Base-by-base conservation (phyloP, 2,329 filamentous ascomycete species). In the Hypoxylon sp. region DNA sequence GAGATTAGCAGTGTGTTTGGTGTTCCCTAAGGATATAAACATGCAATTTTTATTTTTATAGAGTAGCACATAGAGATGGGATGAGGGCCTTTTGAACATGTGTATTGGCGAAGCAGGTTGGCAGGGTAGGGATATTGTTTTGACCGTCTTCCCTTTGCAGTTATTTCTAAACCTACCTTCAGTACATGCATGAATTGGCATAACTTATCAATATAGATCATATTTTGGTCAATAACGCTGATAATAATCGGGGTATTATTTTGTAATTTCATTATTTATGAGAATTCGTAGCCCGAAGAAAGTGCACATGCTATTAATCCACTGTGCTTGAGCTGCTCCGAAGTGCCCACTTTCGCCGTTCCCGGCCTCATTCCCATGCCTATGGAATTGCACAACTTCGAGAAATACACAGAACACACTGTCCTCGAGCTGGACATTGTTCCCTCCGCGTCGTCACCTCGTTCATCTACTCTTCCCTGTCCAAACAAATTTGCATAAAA, bases 201-300 rank as follows among this genome's bases (percentile, higher is more conserved):
- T 13, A 13, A 1, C 33, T 10, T 37, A 13, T 14, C 33, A 14
- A 37, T 8, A 13, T 10, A 13, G 11, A 3, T 8, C 33, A 5
- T 13, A 13, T 5, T 37, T 2, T 13, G 2, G 33, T 35, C 40
- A 44, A 20, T 17, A 20, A 10, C 4, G 6, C 17, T 44, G 10
- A 22, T 11, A 61, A 11, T 53, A n/a, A 40, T 61, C 50, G 51
- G 66, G 71, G 68, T 71, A 71, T 72, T 72, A 69, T 71, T 53
- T 62, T 62, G 40, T 63, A 40, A 53, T 37, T 69, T 72, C 66
- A 69, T 71, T 72, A 72, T 67, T 40, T 66, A 61, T 65, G 56
- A 61, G 62, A 68, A 60, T 40, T 61, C 40, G 50, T 37, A 53
- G 30, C 49, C 59, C 37, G 46, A 59, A 61, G 37, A 66, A 64